Evolutionary conservation across 1,284 basidiomycete genomes (phyloP).

Genomic region (Ganoderma resinaceum): DNA sequence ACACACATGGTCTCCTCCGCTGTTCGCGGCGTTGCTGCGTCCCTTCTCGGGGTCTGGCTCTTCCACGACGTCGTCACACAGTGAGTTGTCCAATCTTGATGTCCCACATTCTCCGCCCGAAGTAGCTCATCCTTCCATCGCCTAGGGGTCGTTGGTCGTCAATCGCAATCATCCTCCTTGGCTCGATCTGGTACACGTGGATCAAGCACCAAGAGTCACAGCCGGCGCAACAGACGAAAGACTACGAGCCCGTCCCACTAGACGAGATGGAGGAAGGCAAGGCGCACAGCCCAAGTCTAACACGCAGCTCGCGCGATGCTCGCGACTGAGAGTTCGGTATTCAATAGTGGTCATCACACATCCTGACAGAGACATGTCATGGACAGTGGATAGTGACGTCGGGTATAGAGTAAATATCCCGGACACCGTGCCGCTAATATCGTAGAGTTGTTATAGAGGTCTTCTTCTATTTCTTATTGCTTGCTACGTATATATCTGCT

Average conservation of each 20-base stretch:
- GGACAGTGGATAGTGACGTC: not conserved
- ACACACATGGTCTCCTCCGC: constrained; percentile 93
- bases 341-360: not conserved
- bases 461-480: not conserved
- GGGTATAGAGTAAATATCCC: not conserved
- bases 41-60: constrained; percentile 75
- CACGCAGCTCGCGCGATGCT: constrained; percentile 20
- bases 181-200: constrained; percentile 89
- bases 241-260: constrained; percentile 56
- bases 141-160: constrained; percentile 81
- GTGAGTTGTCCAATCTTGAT: constrained; percentile 50
- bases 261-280: constrained; percentile 58
- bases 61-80: constrained; percentile 79
- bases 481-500: not conserved
- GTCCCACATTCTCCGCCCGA: not conserved
- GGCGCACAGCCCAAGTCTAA: constrained; percentile 14
- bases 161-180: constrained; percentile 79
- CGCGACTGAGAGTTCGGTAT: constrained; percentile 17
- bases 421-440: constrained; percentile 1
- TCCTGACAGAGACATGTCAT: not conserved
- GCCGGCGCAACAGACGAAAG: constrained; percentile 16
- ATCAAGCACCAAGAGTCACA: constrained; percentile 75
- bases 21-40: constrained; percentile 83
- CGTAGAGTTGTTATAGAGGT: not conserved
- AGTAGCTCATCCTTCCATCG: constrained; percentile 8